Evolutionary conservation across 345 rosid species (phyloP).

Genomic region (Hypericum androsaemum): DNA sequence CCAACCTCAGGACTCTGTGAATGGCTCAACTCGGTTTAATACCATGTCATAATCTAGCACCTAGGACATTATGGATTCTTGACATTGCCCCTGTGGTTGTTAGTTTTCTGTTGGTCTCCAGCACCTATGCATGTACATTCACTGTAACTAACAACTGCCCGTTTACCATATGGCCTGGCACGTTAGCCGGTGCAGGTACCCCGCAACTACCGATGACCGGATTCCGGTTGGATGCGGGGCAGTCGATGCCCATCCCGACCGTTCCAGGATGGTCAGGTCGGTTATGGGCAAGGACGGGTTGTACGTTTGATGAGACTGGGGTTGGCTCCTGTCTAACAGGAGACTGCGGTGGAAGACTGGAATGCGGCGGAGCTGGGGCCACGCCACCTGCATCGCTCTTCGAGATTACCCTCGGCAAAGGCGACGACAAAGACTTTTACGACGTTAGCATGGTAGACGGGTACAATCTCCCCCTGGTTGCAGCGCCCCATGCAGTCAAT

Average conservation of each 20-base stretch:
- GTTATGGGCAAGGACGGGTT: conserved; percentile 85
- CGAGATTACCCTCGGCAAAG: conserved; percentile 61
- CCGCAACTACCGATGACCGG: conserved; percentile 64
- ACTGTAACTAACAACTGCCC: conserved; percentile 63
- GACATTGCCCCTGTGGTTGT: conserved; percentile 20
- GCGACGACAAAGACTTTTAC: conserved; percentile 49
- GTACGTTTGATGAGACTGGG: conserved; percentile 55
- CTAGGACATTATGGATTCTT: neutral
- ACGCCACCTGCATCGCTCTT: conserved; percentile 79
- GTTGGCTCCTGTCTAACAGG: conserved; percentile 63
- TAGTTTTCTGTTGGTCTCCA: conserved; percentile 23
- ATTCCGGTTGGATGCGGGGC: conserved; percentile 54
- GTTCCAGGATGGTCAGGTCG: conserved; percentile 84
- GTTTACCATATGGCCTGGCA: conserved; percentile 76
- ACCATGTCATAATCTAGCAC: too few species aligned
- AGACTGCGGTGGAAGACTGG: conserved; percentile 71
- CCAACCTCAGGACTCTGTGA: neutral
- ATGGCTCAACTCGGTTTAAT: too few species aligned
- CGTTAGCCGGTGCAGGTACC: conserved; percentile 70
- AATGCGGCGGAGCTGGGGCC: conserved; percentile 66
- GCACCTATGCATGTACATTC: conserved; percentile 40
- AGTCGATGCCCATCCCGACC: conserved; percentile 39
- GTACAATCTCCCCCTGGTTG: conserved; percentile 74
- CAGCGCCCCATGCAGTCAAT: conserved; percentile 47
- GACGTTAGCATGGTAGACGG: conserved; percentile 85